Conservation (phyloP, 768 basidiomycete genomes). For the Lentinus tigrinus region DNA sequence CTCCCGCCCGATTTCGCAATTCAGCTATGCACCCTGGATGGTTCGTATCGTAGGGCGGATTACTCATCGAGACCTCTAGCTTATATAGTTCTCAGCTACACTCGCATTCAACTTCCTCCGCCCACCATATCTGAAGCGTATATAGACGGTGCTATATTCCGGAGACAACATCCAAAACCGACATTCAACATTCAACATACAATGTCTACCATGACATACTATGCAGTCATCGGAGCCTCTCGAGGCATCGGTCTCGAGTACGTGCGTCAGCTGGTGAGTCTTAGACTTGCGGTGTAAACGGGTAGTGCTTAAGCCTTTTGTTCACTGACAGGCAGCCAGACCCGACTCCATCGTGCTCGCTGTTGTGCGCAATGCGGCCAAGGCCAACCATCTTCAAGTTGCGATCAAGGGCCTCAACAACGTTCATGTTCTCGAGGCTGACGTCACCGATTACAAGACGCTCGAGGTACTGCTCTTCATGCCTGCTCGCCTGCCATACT, state of each 20-base stretch:
- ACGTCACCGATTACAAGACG: conserved; percentile 31
- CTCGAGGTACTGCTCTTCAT: conserved; percentile 35
- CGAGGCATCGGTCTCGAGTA: conserved; percentile 19
- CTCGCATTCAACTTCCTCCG: too few relatives aligned
- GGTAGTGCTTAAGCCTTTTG: neutral
- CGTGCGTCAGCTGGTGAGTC: neutral
- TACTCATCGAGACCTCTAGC: too few relatives aligned
- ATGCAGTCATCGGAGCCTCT: conserved; percentile 17
- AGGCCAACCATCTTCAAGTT: conserved; percentile 1
- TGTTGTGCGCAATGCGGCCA: conserved; percentile 18
- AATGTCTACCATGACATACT: conserved; percentile 1
- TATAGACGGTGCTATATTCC: too few relatives aligned
- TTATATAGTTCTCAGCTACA: too few relatives aligned
- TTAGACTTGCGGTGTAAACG: too few relatives aligned
- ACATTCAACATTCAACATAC: too few relatives aligned
- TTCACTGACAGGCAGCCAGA: neutral
- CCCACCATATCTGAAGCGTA: too few relatives aligned
- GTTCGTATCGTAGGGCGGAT: too few relatives aligned
- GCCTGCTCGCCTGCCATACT: neutral
- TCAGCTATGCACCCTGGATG: too few relatives aligned
- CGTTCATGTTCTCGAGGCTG: conserved; percentile 34
- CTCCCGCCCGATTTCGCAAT: too few relatives aligned
- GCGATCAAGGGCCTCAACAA: conserved; percentile 16
- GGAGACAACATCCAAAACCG: too few relatives aligned
- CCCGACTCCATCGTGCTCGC: conserved; percentile 19